Conservation (phyloP, 2,329 filamentous ascomycete species). For the Diaporthe ilicicola region DNA sequence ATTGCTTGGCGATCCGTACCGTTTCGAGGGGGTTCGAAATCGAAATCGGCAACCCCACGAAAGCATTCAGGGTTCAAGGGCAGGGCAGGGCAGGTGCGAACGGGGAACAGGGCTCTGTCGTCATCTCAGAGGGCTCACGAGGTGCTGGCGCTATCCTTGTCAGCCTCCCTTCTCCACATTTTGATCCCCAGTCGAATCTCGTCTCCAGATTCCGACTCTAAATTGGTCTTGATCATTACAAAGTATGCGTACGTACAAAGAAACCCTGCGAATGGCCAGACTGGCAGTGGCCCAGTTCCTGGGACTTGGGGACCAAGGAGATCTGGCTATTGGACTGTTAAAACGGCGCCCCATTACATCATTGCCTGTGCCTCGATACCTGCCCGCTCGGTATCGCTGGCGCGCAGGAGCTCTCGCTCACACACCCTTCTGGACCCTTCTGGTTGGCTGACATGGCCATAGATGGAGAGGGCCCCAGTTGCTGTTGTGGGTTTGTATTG, state of each 20-base stretch:
- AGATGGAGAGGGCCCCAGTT: constrained; percentile 10
- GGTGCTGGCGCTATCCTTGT: constrained; percentile 22
- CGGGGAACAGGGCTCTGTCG: constrained; percentile 27
- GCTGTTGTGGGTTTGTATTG: not conserved
- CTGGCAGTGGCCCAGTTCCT: not conserved
- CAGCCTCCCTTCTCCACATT: constrained; percentile 24
- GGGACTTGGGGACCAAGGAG: not conserved
- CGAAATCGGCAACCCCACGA: constrained; percentile 28
- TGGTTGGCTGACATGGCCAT: not conserved
- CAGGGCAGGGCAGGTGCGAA: constrained; percentile 7
- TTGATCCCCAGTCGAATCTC: constrained; percentile 23
- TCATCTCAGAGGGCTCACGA: constrained; percentile 22
- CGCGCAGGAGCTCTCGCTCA: not conserved
- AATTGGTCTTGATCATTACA: constrained; percentile 30
- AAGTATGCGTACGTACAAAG: constrained; percentile 30
- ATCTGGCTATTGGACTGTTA: not conserved
- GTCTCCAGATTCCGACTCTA: constrained; percentile 22
- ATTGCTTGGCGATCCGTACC: constrained; percentile 19
- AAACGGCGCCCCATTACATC: constrained; percentile 16
- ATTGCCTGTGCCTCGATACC: constrained; percentile 24
- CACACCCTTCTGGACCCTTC: not conserved
- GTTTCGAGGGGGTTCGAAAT: constrained; percentile 15
- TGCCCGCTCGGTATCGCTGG: constrained; percentile 12
- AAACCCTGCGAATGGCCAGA: constrained; percentile 19
- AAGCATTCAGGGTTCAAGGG: constrained; percentile 24